phyloP scores from a whole-genome alignment of 1,284 basidiomycete species.

The Papiliotrema nemorosa region DNA sequence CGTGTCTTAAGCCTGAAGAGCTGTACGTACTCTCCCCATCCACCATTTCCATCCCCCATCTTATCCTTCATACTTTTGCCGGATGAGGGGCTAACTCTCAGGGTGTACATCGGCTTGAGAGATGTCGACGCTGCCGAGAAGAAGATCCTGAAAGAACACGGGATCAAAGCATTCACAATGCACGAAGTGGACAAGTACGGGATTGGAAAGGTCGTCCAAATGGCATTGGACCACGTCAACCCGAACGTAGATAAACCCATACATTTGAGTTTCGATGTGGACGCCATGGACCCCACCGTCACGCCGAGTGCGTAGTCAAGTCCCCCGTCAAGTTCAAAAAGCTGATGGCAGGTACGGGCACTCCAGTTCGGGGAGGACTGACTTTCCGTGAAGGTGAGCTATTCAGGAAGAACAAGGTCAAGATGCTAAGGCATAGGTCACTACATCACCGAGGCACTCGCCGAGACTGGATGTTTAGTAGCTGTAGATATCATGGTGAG shows the following conservation, averaged over 20 bases:
- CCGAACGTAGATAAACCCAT: constrained; percentile 77
- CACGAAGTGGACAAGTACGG: constrained; percentile 97
- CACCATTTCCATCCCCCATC: not conserved
- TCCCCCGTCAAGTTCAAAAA: not conserved
- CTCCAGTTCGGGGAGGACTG: constrained; percentile 82
- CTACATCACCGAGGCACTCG: constrained; percentile 89
- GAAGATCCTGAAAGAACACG: constrained; percentile 76
- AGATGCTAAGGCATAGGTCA: constrained; percentile 25
- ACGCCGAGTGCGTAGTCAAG: constrained; percentile 63
- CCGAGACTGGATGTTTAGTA: constrained; percentile 88
- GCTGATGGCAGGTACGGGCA: constrained; percentile 42
- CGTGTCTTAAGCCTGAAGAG: constrained; percentile 64
- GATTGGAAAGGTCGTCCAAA: constrained; percentile 90
- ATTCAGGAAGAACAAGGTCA: too few relatives aligned
- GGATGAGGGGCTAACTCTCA: constrained; percentile 10
- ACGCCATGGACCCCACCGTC: constrained; percentile 87
- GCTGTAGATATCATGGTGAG: constrained; percentile 86
- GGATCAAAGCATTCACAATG: constrained; percentile 95
- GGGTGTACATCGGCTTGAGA: constrained; percentile 84
- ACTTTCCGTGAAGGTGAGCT: constrained; percentile 91
- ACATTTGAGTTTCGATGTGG: constrained; percentile 96
- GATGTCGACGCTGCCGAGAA: constrained; percentile 92
- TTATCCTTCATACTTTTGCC: not conserved
- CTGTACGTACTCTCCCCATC: constrained; percentile 25
- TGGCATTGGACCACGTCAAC: constrained; percentile 93